Conservation (phyloP, 2,329 filamentous ascomycete genomes). For the Aspergillus texensis region DNA sequence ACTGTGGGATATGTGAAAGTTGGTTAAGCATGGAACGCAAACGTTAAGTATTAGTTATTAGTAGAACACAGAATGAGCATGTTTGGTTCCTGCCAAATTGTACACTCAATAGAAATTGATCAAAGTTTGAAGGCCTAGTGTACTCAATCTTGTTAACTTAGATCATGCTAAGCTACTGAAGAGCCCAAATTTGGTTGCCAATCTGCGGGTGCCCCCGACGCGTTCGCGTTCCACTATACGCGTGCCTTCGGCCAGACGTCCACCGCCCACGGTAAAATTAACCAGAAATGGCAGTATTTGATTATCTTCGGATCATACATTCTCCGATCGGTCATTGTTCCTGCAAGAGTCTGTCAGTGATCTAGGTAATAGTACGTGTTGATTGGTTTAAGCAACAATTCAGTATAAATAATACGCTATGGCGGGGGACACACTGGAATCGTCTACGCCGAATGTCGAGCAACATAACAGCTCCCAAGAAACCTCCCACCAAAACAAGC, state of each 20-base stretch:
- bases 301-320: slow-evolving; percentile 14
- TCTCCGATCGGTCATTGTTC: slow-evolving; percentile 16
- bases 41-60: slow-evolving; percentile 7
- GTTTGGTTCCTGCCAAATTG: slow-evolving; percentile 9
- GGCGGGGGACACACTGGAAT: slow-evolving; percentile 43
- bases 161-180: slow-evolving; percentile 16
- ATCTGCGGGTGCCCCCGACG: slow-evolving; percentile 25
- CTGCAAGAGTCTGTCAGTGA: slow-evolving; percentile 13
- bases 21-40: slow-evolving; percentile 29
- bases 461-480: slow-evolving; percentile 21
- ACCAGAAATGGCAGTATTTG: slow-evolving; percentile 5
- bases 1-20: slow-evolving; percentile 19
- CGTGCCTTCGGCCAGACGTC: slow-evolving; percentile 22
- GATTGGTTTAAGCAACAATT: slow-evolving; percentile 5
- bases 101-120: slow-evolving; percentile 3
- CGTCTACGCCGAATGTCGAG: slow-evolving; percentile 20
- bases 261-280: slow-evolving; percentile 25
- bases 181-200: slow-evolving; percentile 19
- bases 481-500: slow-evolving; percentile 30
- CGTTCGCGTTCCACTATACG: slow-evolving; percentile 40
- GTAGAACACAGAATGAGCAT: slow-evolving; percentile 15
- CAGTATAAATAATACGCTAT: slow-evolving; percentile 29
- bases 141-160: slow-evolving; percentile 10
- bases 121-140: slow-evolving; percentile 12
- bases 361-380: slow-evolving; percentile 14